Conservation (phyloP, 164 flowering plant genomes). For the Pachysandra terminalis region DNA sequence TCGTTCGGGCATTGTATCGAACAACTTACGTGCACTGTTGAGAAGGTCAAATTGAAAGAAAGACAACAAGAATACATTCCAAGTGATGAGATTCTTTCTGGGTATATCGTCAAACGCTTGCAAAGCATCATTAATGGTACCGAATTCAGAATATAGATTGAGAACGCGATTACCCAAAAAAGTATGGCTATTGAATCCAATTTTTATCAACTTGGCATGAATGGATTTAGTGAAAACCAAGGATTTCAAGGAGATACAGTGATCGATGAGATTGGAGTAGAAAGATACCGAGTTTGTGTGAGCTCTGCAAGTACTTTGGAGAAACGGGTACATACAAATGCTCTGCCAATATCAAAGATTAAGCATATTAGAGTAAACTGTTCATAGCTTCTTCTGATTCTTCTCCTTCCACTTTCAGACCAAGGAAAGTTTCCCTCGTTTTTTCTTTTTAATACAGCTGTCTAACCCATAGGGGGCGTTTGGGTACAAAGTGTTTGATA, state of each 20-base stretch:
- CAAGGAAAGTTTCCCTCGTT: neutral
- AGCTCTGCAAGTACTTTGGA: constrained; percentile 14
- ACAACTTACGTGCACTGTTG: constrained; percentile 26
- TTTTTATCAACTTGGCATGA: constrained; percentile 59
- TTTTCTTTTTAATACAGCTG: too few relatives aligned
- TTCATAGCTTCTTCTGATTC: neutral
- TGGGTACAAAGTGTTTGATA: neutral
- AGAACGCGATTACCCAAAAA: constrained; percentile 54
- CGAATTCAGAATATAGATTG: constrained; percentile 35
- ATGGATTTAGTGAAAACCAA: constrained; percentile 24
- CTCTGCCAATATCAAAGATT: neutral
- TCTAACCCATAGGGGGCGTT: too few relatives aligned
- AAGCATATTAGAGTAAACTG: too few relatives aligned
- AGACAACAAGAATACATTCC: constrained; percentile 52
- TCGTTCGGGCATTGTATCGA: constrained; percentile 34
- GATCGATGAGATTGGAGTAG: constrained; percentile 35
- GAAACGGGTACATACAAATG: constrained; percentile 25
- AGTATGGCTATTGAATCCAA: constrained; percentile 38
- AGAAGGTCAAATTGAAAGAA: constrained; percentile 18
- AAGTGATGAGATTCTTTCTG: constrained; percentile 35
- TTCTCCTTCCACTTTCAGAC: neutral
- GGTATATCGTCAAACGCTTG: constrained; percentile 30
- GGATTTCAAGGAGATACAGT: constrained; percentile 33
- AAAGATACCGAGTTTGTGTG: constrained; percentile 22
- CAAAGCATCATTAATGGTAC: constrained; percentile 25